These are phyloP conservation scores for Pseudoturritis turrita DNA, from an alignment of 345 rosid genomes.

Conservation along the genomic window DNA sequence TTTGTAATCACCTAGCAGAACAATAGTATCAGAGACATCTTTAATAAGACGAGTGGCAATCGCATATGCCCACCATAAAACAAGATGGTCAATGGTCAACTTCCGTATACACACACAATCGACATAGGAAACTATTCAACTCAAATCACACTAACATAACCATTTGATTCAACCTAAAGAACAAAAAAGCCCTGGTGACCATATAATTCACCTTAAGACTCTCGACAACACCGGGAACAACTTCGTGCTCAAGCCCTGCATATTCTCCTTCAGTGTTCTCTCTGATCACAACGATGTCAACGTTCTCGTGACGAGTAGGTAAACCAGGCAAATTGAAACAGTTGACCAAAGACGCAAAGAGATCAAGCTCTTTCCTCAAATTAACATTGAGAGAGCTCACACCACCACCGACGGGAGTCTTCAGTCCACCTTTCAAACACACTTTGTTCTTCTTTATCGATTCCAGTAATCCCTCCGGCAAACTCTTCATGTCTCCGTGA, in stretches of 20 bases:
- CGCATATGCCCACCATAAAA: neutral
- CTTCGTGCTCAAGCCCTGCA: slow-evolving; percentile 91
- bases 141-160: neutral
- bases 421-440: slow-evolving; percentile 86
- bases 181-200: neutral
- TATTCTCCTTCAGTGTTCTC: slow-evolving; percentile 99
- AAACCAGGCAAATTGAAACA: slow-evolving; percentile 89
- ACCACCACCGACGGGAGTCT: slow-evolving; percentile 88
- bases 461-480: slow-evolving; percentile 79
- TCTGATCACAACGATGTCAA: slow-evolving; percentile 88
- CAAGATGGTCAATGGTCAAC: neutral
- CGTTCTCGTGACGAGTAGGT: slow-evolving; percentile 76
- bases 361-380: slow-evolving; percentile 84
- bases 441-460: slow-evolving; percentile 96
- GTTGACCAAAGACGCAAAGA: slow-evolving; percentile 82
- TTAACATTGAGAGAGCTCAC: slow-evolving; percentile 77
- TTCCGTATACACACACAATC: neutral
- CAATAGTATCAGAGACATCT: slow-evolving; percentile 27
- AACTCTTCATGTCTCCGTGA: slow-evolving; percentile 83
- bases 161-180: neutral
- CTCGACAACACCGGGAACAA: slow-evolving; percentile 94
- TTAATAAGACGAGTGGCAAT: neutral
- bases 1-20: slow-evolving; percentile 82
- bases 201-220: slow-evolving; percentile 90
- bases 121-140: neutral